Conservation (phyloP, 805 yeast genomes). For the Yarrowia hollandica region DNA sequence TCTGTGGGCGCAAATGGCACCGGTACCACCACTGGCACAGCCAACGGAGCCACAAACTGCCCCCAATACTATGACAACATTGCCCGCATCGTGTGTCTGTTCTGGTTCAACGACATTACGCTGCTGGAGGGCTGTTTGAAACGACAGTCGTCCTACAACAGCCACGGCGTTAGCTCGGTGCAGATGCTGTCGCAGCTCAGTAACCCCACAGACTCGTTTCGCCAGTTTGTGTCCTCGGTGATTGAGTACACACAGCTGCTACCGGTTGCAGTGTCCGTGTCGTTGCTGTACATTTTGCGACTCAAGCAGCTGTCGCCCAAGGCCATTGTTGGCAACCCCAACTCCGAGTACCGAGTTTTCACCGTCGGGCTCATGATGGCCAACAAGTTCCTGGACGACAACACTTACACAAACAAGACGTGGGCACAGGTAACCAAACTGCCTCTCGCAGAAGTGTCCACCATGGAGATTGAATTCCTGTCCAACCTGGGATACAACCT, state of each 20-base stretch:
- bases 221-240: conserved; percentile 37
- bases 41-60: conserved; percentile 18
- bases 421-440: conserved; percentile 91
- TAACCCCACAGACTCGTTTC: conserved; percentile 36
- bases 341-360: conserved; percentile 45
- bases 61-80: conserved; percentile 34
- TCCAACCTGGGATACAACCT: conserved; percentile 57
- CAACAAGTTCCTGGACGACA: conserved; percentile 89
- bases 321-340: conserved; percentile 37
- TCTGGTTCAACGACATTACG: conserved; percentile 38
- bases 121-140: conserved; percentile 25
- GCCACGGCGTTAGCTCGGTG: no score
- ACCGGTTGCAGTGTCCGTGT: conserved; percentile 39
- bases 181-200: conserved; percentile 3
- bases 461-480: conserved; percentile 69
- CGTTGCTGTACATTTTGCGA: conserved; percentile 41
- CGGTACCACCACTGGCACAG: conserved; percentile 22
- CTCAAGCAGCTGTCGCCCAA: conserved; percentile 35
- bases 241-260: conserved; percentile 40
- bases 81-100: conserved; percentile 39
- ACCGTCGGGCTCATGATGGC: conserved; percentile 74
- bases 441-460: conserved; percentile 54
- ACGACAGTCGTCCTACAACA: not conserved
- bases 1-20: not conserved
- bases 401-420: conserved; percentile 84